A percentile compares a stretch with the other conserved stretches of the same genome.
Conservation (phyloP, 352 stramenopile species). For the Phytophthora sp. region DNA sequence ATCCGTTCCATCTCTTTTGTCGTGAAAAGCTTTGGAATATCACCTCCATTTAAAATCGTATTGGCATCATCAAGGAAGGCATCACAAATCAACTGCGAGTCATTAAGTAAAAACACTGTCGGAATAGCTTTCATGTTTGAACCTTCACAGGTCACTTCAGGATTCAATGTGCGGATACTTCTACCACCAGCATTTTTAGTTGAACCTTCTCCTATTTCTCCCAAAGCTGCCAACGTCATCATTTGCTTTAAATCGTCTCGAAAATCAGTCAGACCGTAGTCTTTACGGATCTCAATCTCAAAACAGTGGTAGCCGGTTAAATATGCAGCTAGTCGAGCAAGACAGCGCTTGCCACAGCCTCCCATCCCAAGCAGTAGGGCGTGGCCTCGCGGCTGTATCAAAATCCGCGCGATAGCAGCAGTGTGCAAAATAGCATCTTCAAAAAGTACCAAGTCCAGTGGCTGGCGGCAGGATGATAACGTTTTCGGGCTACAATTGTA, state of each 20-base stretch:
- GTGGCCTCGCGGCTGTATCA: slow-evolving; percentile 88
- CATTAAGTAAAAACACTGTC: slow-evolving; percentile 82
- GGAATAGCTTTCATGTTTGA: slow-evolving; percentile 29
- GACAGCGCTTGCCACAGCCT: slow-evolving; percentile 83
- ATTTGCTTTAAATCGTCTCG: slow-evolving; percentile 84
- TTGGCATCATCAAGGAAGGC: slow-evolving; percentile 90
- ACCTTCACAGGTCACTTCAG: background rate
- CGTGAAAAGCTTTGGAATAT: slow-evolving; percentile 88
- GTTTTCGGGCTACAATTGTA: slow-evolving; percentile 44
- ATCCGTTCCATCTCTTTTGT: slow-evolving; percentile 88
- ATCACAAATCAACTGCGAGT: slow-evolving; percentile 87
- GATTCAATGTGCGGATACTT: slow-evolving; percentile 10
- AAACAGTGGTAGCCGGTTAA: slow-evolving; percentile 76
- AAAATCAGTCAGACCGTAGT: slow-evolving; percentile 87
- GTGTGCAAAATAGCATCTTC: slow-evolving; percentile 86
- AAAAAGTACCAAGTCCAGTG: slow-evolving; percentile 79
- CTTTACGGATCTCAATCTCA: slow-evolving; percentile 88
- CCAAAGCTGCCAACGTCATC: slow-evolving; percentile 57
- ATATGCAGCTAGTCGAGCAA: slow-evolving; percentile 80
- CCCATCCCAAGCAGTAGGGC: slow-evolving; percentile 89
- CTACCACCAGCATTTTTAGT: slow-evolving; percentile 1
- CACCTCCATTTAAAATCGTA: slow-evolving; percentile 83
- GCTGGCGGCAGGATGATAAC: slow-evolving; percentile 8
- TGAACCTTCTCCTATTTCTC: slow-evolving; percentile 16
- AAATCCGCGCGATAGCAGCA: slow-evolving; percentile 81